These are phyloP conservation scores for Nothophytophthora sp. DNA, from an alignment of 352 stramenopile genomes.

Conservation along the genomic window DNA sequence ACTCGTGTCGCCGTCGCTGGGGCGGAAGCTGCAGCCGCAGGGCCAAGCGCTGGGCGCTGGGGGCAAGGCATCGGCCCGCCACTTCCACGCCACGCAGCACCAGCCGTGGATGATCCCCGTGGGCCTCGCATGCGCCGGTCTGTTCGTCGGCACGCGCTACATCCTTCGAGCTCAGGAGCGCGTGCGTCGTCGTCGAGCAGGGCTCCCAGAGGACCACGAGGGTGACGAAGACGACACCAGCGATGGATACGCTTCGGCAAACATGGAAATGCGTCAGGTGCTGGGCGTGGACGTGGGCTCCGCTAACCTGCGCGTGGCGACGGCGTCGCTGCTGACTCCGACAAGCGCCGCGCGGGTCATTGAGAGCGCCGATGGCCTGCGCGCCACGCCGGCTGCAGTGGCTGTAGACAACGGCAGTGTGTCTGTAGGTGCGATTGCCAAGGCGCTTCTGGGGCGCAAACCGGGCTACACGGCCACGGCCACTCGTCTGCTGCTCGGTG, in stretches of 20 bases:
- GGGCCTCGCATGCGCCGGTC: constrained; percentile 36
- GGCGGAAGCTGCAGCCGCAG: background rate
- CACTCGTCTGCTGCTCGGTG: constrained; percentile 48
- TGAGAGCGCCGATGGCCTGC: constrained; percentile 56
- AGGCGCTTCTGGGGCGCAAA: constrained; percentile 54
- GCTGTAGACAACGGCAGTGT: constrained; percentile 61
- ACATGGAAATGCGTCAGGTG: constrained; percentile 36
- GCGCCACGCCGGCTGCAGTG: constrained; percentile 54
- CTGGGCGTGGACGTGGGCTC: constrained; percentile 64
- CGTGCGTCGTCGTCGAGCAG: constrained; percentile 40
- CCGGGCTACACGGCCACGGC: constrained; percentile 52
- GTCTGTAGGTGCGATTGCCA: constrained; percentile 51
- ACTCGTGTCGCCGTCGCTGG: background rate
- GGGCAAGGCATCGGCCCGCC: constrained; percentile 13
- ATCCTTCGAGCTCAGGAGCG: constrained; percentile 61
- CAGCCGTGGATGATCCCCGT: constrained; percentile 58
- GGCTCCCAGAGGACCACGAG: constrained; percentile 46
- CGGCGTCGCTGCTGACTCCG: constrained; percentile 26
- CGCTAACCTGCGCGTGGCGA: constrained; percentile 49
- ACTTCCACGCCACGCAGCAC: constrained; percentile 53
- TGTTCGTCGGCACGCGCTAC: constrained; percentile 63
- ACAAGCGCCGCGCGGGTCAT: constrained; percentile 37
- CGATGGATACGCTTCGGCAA: background rate
- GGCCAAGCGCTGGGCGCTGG: background rate
- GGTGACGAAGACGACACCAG: constrained; percentile 13